phyloP scores from a whole-genome alignment of 2,329 filamentous ascomycete species.

The Ceratocystis destructans region DNA sequence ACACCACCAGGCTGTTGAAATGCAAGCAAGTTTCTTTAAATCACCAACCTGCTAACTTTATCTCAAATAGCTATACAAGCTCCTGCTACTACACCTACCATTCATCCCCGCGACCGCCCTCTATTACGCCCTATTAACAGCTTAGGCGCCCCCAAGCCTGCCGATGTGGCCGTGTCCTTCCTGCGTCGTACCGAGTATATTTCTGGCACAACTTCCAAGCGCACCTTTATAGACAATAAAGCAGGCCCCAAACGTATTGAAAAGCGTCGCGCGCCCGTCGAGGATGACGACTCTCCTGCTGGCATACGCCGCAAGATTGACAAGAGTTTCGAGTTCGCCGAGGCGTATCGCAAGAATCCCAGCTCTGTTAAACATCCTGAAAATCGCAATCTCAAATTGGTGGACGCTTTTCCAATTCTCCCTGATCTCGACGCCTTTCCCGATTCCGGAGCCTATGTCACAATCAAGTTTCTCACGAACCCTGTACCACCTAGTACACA shows the following conservation, averaged over 20 bases:
- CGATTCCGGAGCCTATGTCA: conserved; percentile 54
- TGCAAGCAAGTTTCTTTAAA: neutral
- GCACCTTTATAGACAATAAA: conserved; percentile 23
- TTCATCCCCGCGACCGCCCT: conserved; percentile 72
- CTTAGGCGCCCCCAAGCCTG: conserved; percentile 68
- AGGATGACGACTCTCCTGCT: conserved; percentile 48
- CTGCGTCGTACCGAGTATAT: conserved; percentile 94
- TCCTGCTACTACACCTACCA: conserved; percentile 51
- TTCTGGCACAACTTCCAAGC: conserved; percentile 41
- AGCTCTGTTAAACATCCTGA: conserved; percentile 43
- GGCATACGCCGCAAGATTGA: conserved; percentile 57
- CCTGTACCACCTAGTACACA: conserved; percentile 39
- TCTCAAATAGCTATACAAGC: conserved; percentile 59
- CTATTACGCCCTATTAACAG: conserved; percentile 73
- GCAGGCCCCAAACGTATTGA: conserved; percentile 22
- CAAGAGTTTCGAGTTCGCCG: conserved; percentile 43
- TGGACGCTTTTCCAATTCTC: conserved; percentile 47
- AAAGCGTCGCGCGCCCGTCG: conserved; percentile 38
- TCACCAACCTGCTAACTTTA: neutral
- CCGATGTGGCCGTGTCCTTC: conserved; percentile 75
- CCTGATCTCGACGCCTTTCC: conserved; percentile 57
- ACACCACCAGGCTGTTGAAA: neutral
- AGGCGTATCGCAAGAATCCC: conserved; percentile 40
- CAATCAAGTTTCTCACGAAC: conserved; percentile 54
- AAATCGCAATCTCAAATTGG: conserved; percentile 43